phyloP scores from a whole-genome alignment of 495 filamentous ascomycete genomes.

The Copromyces sp. region DNA sequence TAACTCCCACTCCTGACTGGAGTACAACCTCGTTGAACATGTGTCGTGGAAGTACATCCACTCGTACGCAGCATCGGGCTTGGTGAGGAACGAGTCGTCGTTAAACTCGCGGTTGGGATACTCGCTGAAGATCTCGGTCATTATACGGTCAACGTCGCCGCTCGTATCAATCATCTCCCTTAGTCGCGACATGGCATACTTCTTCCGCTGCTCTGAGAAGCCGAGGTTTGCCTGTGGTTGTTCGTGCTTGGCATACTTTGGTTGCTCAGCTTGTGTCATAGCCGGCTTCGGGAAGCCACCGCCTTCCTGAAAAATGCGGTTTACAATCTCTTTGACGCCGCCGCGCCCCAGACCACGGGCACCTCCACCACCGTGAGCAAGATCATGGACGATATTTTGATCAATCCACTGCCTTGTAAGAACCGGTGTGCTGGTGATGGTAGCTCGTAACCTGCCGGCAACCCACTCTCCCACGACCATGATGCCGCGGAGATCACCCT shows the following conservation, averaged over 20 bases:
- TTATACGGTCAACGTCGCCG: conserved; percentile 78
- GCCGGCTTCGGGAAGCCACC: conserved; percentile 66
- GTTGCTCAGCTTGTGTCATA: conserved; percentile 9
- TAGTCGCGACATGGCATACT: conserved; percentile 66
- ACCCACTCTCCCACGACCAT: conserved; percentile 96
- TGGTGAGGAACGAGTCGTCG: conserved; percentile 83
- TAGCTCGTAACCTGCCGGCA: conserved; percentile 64
- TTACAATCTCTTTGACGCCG: conserved; percentile 70
- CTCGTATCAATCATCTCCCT: conserved; percentile 81
- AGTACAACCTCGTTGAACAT: conserved; percentile 62
- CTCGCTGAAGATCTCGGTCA: conserved; percentile 65
- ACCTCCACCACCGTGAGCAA: conserved; percentile 64
- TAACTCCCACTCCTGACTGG: conserved; percentile 81
- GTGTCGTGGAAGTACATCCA: conserved; percentile 92
- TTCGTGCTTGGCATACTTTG: conserved; percentile 27
- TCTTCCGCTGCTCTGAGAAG: conserved; percentile 69
- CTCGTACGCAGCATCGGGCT: conserved; percentile 77
- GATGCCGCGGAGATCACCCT: conserved; percentile 85
- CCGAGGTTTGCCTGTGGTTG: conserved; percentile 41
- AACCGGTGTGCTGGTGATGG: conserved; percentile 22
- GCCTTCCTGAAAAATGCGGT: conserved; percentile 75
- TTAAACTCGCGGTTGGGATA: conserved; percentile 84
- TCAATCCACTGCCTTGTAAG: conserved; percentile 82
- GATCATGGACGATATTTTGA: conserved; percentile 56
- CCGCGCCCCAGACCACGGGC: conserved; percentile 71